phyloP scores from a whole-genome alignment of 768 basidiomycete genomes.

The Termitomyces sp. region DNA sequence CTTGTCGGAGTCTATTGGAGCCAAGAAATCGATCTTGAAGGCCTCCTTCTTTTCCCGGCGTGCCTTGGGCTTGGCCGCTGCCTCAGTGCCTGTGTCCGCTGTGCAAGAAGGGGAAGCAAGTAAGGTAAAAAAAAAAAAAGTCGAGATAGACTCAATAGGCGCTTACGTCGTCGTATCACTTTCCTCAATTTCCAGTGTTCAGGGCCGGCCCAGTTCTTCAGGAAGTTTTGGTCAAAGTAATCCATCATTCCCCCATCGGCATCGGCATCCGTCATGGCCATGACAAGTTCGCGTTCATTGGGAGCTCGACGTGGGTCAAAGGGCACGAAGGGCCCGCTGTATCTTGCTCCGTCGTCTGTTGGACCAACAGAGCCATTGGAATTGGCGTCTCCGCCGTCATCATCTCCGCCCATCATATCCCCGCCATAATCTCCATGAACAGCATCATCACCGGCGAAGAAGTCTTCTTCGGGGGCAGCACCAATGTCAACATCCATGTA shows the following conservation, averaged over 20 bases:
- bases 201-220: constrained; percentile 98
- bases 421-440: constrained; percentile 33
- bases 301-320: constrained; percentile 86
- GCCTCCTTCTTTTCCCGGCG: constrained; percentile 74
- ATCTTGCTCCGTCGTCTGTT: constrained; percentile 38
- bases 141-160: constrained; percentile 1
- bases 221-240: constrained; percentile 84
- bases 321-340: constrained; percentile 56
- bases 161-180: constrained; percentile 74
- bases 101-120: constrained; percentile 1
- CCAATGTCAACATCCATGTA: constrained; percentile 26
- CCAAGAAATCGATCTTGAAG: constrained; percentile 78
- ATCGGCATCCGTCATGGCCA: constrained; percentile 77
- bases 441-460: constrained; percentile 58
- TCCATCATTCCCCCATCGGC: constrained; percentile 65
- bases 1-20: constrained; percentile 54
- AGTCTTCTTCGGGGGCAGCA: constrained; percentile 46
- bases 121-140: neutral
- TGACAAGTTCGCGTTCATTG: constrained; percentile 75
- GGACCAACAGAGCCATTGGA: constrained; percentile 47
- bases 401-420: constrained; percentile 28
- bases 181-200: constrained; percentile 97
- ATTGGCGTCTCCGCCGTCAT: constrained; percentile 40
- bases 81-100: constrained; percentile 41
- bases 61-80: constrained; percentile 49